These are phyloP conservation scores for Coemansia sp. DNA, from an alignment of 192 early-diverging fungal genomes.

Conservation along the genomic window DNA sequence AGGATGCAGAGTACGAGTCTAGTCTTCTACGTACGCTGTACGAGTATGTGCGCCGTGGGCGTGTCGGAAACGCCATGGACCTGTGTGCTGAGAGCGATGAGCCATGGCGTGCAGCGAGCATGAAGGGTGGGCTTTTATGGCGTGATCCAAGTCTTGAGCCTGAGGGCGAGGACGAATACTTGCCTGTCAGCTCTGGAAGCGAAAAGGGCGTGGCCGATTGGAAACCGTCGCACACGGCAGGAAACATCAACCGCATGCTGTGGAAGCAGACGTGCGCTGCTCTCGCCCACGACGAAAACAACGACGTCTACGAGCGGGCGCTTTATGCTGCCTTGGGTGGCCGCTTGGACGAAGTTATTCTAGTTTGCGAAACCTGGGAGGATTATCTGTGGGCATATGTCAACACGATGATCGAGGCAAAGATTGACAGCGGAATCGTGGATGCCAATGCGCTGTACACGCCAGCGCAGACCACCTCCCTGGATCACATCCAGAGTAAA, in stretches of 20 bases:
- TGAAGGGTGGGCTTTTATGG: slow-evolving; percentile 65
- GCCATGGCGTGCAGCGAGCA: slow-evolving; percentile 77
- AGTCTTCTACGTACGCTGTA: slow-evolving; percentile 66
- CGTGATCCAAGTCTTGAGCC: slow-evolving; percentile 53
- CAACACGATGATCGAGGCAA: slow-evolving; percentile 66
- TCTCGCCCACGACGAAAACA: slow-evolving; percentile 42
- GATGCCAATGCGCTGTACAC: slow-evolving; percentile 26
- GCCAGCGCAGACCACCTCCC: slow-evolving; percentile 24
- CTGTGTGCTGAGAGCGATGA: slow-evolving; percentile 73
- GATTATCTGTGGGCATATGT: slow-evolving; percentile 85
- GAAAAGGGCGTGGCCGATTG: slow-evolving; percentile 8
- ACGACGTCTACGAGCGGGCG: slow-evolving; percentile 74
- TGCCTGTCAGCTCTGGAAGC: slow-evolving; percentile 20
- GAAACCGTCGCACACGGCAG: slow-evolving; percentile 32
- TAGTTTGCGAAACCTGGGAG: slow-evolving; percentile 83
- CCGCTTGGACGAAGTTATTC: slow-evolving; percentile 67
- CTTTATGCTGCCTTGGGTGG: slow-evolving; percentile 75
- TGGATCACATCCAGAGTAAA: slow-evolving; percentile 39
- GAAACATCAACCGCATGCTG: slow-evolving; percentile 44
- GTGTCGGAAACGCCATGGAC: slow-evolving; percentile 62
- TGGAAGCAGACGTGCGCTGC: slow-evolving; percentile 52
- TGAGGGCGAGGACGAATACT: slow-evolving; percentile 1
- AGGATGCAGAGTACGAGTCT: slow-evolving; percentile 55
- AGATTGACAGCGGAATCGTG: slow-evolving; percentile 51
- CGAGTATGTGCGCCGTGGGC: slow-evolving; percentile 77